Percentiles rank a stretch among this genome's conserved stretches.
phyloP scores from a whole-genome alignment of 805 yeast species.

The Scheffersomyces stipitis region DNA sequence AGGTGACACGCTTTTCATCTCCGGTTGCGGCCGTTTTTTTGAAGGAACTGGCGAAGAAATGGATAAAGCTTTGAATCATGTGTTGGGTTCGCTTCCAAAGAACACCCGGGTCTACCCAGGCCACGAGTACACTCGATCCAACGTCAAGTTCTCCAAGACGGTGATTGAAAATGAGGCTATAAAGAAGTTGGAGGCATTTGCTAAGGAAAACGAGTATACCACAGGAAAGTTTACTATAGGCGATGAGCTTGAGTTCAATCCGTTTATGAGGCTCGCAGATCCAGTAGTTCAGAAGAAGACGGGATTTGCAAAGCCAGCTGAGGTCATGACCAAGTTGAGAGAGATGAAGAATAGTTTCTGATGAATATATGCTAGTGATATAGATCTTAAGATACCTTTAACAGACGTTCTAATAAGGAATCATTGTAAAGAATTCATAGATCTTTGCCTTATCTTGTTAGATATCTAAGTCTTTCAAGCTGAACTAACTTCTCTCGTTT shows the following conservation, averaged over 20 bases:
- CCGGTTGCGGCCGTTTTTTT: conserved; percentile 96
- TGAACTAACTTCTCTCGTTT: no score
- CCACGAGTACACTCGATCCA: conserved; percentile 89
- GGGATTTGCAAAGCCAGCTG: conserved; percentile 48
- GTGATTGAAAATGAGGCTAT: conserved; percentile 59
- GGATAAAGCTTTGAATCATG: conserved; percentile 63
- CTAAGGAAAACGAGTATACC: conserved; percentile 61
- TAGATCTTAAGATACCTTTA: no score
- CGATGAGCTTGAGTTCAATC: conserved; percentile 82
- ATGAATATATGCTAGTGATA: no score
- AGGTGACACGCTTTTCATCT: conserved; percentile 91
- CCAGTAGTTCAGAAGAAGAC: conserved; percentile 59
- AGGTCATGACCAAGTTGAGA: conserved; percentile 73
- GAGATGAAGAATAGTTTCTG: conserved; percentile 64
- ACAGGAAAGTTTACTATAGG: conserved; percentile 83
- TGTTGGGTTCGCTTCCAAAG: conserved; percentile 60
- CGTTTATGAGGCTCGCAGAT: conserved; percentile 81
- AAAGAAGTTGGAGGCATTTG: conserved; percentile 50
- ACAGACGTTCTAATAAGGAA: no score
- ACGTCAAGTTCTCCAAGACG: conserved; percentile 73
- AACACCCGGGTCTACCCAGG: conserved; percentile 86
- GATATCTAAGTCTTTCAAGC: no score
- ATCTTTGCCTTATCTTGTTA: no score
- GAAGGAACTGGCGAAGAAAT: conserved; percentile 86
- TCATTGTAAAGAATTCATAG: no score